These are phyloP conservation scores for Mucuna pruriens DNA, from an alignment of 306 rosid genomes.

Conservation along the genomic window DNA sequence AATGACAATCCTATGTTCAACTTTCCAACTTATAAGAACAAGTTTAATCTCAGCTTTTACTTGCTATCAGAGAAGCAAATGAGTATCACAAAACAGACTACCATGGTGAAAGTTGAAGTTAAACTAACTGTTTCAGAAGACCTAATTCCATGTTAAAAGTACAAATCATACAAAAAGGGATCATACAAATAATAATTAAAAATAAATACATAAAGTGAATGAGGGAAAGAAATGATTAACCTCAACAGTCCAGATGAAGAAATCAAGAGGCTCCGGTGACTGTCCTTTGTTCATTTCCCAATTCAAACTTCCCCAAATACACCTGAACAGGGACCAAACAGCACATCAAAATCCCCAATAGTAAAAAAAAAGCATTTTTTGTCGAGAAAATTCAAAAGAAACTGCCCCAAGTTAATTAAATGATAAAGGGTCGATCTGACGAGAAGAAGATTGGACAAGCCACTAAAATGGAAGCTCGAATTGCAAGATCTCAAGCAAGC, in stretches of 20 bases:
- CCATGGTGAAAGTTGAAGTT: conserved; percentile 15
- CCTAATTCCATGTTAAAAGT: conserved; percentile 31
- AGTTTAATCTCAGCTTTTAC: background rate
- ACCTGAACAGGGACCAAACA: conserved; percentile 51
- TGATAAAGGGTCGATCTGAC: background rate
- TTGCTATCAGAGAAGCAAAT: background rate
- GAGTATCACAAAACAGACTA: conserved; percentile 1
- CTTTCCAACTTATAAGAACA: conserved; percentile 22
- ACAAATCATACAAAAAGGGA: conserved; percentile 28
- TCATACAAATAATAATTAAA: background rate
- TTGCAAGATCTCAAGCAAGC: conserved; percentile 52
- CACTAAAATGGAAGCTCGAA: conserved; percentile 21
- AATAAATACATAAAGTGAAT: background rate
- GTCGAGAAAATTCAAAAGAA: background rate
- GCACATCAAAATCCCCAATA: background rate
- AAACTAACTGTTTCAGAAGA: conserved; percentile 17
- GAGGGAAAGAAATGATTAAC: conserved; percentile 45
- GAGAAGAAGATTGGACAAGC: conserved; percentile 13
- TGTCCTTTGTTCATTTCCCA: conserved; percentile 84
- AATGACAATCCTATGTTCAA: background rate
- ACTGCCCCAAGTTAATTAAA: conserved; percentile 27
- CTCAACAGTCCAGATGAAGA: conserved; percentile 99
- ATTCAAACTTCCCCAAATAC: conserved; percentile 48
- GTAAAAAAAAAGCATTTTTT: background rate
- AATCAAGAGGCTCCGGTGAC: conserved; percentile 98